These are phyloP conservation scores for Phialophora chinensis DNA, from an alignment of 2,329 filamentous ascomycete genomes.

Conservation along the genomic window DNA sequence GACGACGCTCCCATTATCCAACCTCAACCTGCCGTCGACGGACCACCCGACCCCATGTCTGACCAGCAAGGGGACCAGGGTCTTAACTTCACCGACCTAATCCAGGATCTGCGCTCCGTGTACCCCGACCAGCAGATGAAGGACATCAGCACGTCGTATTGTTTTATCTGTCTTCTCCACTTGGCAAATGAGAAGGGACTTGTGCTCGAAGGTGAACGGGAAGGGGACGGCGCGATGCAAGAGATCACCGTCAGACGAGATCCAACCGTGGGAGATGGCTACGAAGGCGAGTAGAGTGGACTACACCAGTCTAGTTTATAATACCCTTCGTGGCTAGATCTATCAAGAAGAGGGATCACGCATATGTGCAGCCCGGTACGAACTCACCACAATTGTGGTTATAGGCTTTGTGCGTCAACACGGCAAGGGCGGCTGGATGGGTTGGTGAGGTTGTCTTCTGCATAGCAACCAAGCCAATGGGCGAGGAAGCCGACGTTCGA, in stretches of 20 bases:
- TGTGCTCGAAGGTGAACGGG: conserved; percentile 69
- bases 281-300: conserved; percentile 38
- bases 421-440: not conserved
- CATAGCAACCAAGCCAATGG: not conserved
- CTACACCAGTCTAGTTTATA: not conserved
- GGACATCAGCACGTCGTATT: conserved; percentile 91
- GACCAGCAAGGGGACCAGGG: conserved; percentile 46
- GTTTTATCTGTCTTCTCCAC: conserved; percentile 92
- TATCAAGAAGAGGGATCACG: not conserved
- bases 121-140: conserved; percentile 86
- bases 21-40: conserved; percentile 43
- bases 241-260: conserved; percentile 48
- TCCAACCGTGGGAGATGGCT: conserved; percentile 39
- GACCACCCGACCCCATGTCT: conserved; percentile 40
- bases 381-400: not conserved
- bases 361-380: not conserved
- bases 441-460: not conserved
- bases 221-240: conserved; percentile 44
- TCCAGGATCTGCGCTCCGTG: conserved; percentile 84
- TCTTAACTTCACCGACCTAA: conserved; percentile 87
- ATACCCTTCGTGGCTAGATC: not conserved
- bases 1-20: conserved; percentile 33
- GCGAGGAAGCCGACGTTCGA: not conserved
- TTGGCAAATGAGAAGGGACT: conserved; percentile 92
- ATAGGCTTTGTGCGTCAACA: not conserved